phyloP scores from a whole-genome alignment of 306 rosid genomes.

The Geum urbanum region DNA sequence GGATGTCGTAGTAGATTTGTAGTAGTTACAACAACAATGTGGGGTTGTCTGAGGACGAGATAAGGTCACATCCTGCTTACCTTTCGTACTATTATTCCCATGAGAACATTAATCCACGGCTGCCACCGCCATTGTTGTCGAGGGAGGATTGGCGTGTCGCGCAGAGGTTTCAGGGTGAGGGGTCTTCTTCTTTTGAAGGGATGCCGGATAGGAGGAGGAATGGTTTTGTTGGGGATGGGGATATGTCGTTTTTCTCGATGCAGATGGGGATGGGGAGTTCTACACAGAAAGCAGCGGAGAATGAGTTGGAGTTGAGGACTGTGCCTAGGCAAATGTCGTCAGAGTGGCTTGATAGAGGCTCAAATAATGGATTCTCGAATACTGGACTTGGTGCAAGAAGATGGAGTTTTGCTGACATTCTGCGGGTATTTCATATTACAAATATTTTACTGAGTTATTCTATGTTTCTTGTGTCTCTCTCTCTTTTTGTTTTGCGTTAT shows the following conservation, averaged over 20 bases:
- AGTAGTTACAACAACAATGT: slow-evolving; percentile 30
- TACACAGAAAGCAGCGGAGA: slow-evolving; percentile 54
- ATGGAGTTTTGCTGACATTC: slow-evolving; percentile 68
- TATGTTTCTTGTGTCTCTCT: slow-evolving; percentile 6
- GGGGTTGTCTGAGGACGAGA: slow-evolving; percentile 76
- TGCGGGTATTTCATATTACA: slow-evolving; percentile 49
- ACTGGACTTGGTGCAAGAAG: slow-evolving; percentile 68
- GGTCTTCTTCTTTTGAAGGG: slow-evolving; percentile 53
- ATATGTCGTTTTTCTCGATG: slow-evolving; percentile 67
- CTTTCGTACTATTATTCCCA: slow-evolving; percentile 84
- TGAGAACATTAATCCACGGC: slow-evolving; percentile 70
- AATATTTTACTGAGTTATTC: too few species aligned
- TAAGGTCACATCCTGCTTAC: slow-evolving; percentile 82
- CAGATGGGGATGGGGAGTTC: slow-evolving; percentile 67
- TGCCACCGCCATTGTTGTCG: slow-evolving; percentile 83
- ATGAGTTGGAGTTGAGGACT: slow-evolving; percentile 60
- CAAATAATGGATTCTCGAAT: slow-evolving; percentile 50
- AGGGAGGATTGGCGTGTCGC: slow-evolving; percentile 97
- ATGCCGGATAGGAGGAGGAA: slow-evolving; percentile 68
- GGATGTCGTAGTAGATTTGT: slow-evolving; percentile 27
- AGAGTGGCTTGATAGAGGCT: slow-evolving; percentile 46
- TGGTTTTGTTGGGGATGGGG: slow-evolving; percentile 36
- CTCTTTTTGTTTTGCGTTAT: slow-evolving; percentile 16
- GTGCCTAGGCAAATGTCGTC: slow-evolving; percentile 46
- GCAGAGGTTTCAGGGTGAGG: slow-evolving; percentile 71